phyloP scores from a whole-genome alignment of 2,329 filamentous ascomycete species.

The Pseudogymnoascus sp. region DNA sequence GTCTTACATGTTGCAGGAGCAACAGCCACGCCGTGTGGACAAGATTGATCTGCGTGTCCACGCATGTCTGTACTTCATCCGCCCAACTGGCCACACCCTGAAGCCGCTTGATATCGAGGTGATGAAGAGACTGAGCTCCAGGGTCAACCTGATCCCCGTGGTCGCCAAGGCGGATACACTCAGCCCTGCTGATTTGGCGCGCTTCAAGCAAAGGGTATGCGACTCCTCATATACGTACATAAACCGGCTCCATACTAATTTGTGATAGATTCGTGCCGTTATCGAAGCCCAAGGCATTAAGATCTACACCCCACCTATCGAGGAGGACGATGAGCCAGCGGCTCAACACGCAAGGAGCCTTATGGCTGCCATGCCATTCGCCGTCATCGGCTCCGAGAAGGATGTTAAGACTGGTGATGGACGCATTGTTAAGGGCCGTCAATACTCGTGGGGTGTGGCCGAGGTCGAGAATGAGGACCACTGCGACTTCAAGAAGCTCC shows the following conservation, averaged over 20 bases:
- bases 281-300: conserved; percentile 99
- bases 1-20: conserved; percentile 99
- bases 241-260: conserved; percentile 23
- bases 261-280: conserved; percentile 72
- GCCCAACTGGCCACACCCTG: conserved; percentile 93
- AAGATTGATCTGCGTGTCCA: conserved; percentile 99
- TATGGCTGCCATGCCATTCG: conserved; percentile 96
- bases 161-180: conserved; percentile 98
- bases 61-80: conserved; percentile 97
- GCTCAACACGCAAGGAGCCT: conserved; percentile 89
- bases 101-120: conserved; percentile 99
- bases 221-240: neutral
- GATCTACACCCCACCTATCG: conserved; percentile 95
- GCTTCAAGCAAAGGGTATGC: conserved; percentile 89
- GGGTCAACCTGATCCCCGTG: conserved; percentile 96
- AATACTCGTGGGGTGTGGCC: conserved; percentile 98
- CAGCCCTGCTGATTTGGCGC: conserved; percentile 81
- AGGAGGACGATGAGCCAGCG: conserved; percentile 96
- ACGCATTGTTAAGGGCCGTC: conserved; percentile 95
- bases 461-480: conserved; percentile 99
- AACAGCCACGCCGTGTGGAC: conserved; percentile 93
- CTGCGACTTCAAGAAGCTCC: conserved; percentile 99
- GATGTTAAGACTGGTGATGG: conserved; percentile 95
- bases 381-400: conserved; percentile 98
- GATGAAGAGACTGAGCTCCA: conserved; percentile 97